Evolutionary conservation across 1,284 basidiomycete species (phyloP).

Genomic region (Golubevia pallescens): DNA sequence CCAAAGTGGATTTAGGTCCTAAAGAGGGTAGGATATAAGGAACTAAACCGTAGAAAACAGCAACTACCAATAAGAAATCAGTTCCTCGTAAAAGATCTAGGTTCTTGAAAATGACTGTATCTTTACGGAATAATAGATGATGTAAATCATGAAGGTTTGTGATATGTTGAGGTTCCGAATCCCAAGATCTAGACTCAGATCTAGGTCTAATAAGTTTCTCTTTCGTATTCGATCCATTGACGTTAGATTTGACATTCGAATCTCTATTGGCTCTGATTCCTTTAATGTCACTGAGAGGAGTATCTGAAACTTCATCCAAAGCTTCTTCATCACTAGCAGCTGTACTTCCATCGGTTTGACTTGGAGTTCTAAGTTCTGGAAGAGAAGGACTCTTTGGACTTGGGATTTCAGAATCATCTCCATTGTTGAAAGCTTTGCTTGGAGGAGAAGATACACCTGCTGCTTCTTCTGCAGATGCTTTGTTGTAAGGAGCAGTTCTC

Average conservation of each 20-base stretch:
- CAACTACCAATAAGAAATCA: slow-evolving; percentile 74
- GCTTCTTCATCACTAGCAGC: slow-evolving; percentile 27
- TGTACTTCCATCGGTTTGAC: slow-evolving; percentile 30
- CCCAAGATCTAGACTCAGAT: no score
- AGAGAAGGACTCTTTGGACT: slow-evolving; percentile 1
- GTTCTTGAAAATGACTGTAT: slow-evolving; percentile 80
- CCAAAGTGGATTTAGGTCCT: slow-evolving; percentile 65
- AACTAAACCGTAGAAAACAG: slow-evolving; percentile 70
- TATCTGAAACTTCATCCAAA: slow-evolving; percentile 12
- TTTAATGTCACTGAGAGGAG: no score
- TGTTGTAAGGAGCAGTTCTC: slow-evolving; percentile 35
- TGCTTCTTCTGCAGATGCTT: slow-evolving; percentile 34
- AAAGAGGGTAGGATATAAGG: slow-evolving; percentile 53
- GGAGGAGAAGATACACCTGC: slow-evolving; percentile 2
- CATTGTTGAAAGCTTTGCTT: background rate
- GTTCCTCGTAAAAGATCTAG: slow-evolving; percentile 79
- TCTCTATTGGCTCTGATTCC: no score
- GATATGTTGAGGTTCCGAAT: slow-evolving; percentile 3
- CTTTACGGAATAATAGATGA: slow-evolving; percentile 87
- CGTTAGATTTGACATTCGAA: no score
- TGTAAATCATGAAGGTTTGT: slow-evolving; percentile 81
- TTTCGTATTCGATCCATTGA: no score
- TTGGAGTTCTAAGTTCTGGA: slow-evolving; percentile 15
- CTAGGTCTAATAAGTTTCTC: no score
- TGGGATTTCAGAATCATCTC: background rate